Evolutionary conservation across 306 rosid genomes (phyloP).

Genomic region (Vigna mungo): DNA sequence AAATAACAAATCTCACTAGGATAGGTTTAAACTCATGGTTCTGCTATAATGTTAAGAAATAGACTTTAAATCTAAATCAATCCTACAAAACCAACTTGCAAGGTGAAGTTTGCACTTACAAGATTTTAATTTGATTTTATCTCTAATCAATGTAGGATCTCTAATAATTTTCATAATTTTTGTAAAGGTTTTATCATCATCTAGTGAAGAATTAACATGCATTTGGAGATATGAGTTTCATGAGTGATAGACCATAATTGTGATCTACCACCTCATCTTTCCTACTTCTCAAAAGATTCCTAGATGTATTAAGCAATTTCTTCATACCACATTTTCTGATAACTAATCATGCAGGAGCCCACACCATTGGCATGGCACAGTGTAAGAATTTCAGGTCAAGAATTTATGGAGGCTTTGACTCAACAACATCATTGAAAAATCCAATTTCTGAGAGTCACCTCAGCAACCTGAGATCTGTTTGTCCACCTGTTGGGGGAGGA

Average conservation of each 20-base stretch:
- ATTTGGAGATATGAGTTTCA: neutral
- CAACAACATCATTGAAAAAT: conserved; percentile 53
- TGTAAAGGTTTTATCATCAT: neutral
- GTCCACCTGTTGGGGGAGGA: conserved; percentile 61
- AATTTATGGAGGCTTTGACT: conserved; percentile 66
- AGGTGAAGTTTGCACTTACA: too few species aligned
- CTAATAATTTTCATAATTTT: too few species aligned
- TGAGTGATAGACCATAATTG: neutral
- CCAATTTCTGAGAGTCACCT: conserved; percentile 58
- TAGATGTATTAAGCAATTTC: conserved; percentile 12
- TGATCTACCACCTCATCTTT: conserved; percentile 5
- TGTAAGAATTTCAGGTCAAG: conserved; percentile 69
- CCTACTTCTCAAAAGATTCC: neutral
- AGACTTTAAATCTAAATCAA: too few species aligned
- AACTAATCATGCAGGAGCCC: conserved; percentile 71
- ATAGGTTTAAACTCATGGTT: too few species aligned
- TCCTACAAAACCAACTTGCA: too few species aligned
- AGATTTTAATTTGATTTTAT: too few species aligned
- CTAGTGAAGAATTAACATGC: neutral
- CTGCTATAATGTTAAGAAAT: too few species aligned
- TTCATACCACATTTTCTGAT: conserved; percentile 35
- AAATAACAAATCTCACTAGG: too few species aligned
- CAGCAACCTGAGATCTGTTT: conserved; percentile 58
- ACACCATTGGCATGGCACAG: conserved; percentile 86
- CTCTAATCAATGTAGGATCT: too few species aligned